These are phyloP conservation scores for Ramularia collo-cygni DNA, from an alignment of 2,329 filamentous ascomycete species.

Conservation along the genomic window DNA sequence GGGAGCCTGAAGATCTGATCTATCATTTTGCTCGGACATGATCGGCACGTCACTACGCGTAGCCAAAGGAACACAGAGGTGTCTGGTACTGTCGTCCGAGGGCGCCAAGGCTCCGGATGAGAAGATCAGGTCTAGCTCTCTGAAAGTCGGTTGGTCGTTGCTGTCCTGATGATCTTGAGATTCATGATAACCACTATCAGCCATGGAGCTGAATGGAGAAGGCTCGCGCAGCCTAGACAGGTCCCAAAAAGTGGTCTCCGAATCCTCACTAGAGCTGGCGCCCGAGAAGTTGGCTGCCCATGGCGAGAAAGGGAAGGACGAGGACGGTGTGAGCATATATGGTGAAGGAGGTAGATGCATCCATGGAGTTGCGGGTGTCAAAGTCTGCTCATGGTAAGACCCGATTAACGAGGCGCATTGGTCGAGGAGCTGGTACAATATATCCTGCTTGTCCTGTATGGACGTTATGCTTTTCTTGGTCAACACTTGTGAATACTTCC, in stretches of 20 bases:
- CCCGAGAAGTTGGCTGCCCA: conserved; percentile 7
- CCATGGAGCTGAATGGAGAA: conserved; percentile 17
- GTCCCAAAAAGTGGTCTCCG: conserved; percentile 25
- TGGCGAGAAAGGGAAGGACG: neutral
- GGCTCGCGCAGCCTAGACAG: conserved; percentile 25
- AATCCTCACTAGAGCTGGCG: conserved; percentile 4
- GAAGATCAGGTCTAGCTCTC: neutral
- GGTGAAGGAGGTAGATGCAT: conserved; percentile 17
- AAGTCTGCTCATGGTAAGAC: conserved; percentile 9
- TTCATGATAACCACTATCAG: conserved; percentile 26
- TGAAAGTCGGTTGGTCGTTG: conserved; percentile 8
- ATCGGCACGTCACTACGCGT: conserved; percentile 8
- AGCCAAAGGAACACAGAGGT: neutral
- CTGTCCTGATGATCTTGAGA: conserved; percentile 7
- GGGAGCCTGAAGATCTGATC: conserved; percentile 12
- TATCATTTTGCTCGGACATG: conserved; percentile 9
- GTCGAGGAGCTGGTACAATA: conserved; percentile 20
- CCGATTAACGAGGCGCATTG: conserved; percentile 24
- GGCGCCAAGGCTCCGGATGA: conserved; percentile 7
- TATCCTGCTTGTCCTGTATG: conserved; percentile 19
- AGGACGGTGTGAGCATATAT: conserved; percentile 15
- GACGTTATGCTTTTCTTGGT: conserved; percentile 17
- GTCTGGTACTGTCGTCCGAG: conserved; percentile 2
- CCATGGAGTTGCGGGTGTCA: conserved; percentile 13
- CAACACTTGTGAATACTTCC: conserved; percentile 22